Evolutionary conservation across 2,329 filamentous ascomycete genomes (phyloP), one percentile per base, ranked within the genome.

Genomic region (Hypoxylon rubiginosum): DNA sequence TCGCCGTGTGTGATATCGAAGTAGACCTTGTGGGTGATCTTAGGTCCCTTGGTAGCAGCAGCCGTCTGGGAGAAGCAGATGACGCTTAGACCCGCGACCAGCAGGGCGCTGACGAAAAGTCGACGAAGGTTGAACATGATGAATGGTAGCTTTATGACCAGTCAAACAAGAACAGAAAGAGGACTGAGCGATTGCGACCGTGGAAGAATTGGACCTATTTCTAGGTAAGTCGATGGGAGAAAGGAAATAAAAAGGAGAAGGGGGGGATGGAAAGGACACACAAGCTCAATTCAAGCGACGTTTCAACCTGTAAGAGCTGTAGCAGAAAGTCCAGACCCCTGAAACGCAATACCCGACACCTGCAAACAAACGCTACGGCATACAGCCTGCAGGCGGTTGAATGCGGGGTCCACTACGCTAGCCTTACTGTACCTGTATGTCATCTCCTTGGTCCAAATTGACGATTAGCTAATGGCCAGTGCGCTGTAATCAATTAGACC

Each of bases 1-100:
- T 92, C 92, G 76, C 91, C 93, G 76, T 93, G 90, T 75, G 86
- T 82, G 72, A 97, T 90, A 81, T 96, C 92, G 80, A 97, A 95
- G 86, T 89, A 96, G 82, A 96, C 93, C 89, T 97, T 97, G 86
- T 92, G 86, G 75, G 94, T 97, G 84, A 97, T 95, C 89, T 96
- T 97, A 69, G 93, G 95, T 50, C 96, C 95, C 84, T 95, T 93
- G 72, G 85, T 85, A 58, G 92, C 92, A 73, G 92, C 89, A 65
- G 88, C 89, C 34, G 88, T 87, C 81, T 93, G 90, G 72, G 91
- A 86, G 78, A 97, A 89, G 83, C 93, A 88, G 72, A 94, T 82
- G 78, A 95, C 85, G 73, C 87, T 86, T 74, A 94, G 84, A 75
- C 92, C 90, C 75, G 97, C 79, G 76, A 97, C 88, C 77, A 97